phyloP scores from a whole-genome alignment of 768 basidiomycete species.

The Boletus rufocinnamomeus region DNA sequence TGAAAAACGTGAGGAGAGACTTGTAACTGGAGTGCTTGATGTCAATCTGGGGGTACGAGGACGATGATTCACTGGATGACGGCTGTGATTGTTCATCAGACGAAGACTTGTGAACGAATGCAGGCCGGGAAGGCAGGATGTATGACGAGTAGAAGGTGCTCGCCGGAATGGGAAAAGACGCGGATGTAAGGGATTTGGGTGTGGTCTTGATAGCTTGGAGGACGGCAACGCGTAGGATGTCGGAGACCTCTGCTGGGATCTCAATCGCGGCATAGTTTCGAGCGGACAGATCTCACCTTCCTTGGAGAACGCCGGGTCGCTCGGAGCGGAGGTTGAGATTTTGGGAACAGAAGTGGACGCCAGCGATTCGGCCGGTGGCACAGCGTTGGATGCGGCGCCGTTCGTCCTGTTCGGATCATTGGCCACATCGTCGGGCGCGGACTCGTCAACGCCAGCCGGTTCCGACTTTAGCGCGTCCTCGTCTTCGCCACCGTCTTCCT shows the following conservation, averaged over 20 bases:
- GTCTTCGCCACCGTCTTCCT: conserved; percentile 11
- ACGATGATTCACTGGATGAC: conserved; percentile 21
- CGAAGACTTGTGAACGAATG: conserved; percentile 39
- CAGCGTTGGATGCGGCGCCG: conserved; percentile 13
- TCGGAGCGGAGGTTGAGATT: conserved; percentile 10
- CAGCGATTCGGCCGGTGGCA: conserved; percentile 13
- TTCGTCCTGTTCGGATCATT: conserved; percentile 27
- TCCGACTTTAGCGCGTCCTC: conserved; percentile 17
- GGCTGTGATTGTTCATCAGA: conserved; percentile 7
- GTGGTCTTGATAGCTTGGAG: conserved; percentile 63
- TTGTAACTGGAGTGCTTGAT: conserved; percentile 83
- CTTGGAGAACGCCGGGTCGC: conserved; percentile 24
- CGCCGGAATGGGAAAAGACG: conserved; percentile 73
- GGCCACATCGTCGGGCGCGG: conserved; percentile 11
- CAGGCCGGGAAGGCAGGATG: conserved; percentile 79
- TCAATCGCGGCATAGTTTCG: conserved; percentile 2
- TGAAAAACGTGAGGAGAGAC: conserved; percentile 80
- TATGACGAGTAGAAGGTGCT: conserved; percentile 75
- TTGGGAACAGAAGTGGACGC: conserved; percentile 6
- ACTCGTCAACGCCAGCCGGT: conserved; percentile 3
- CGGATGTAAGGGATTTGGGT: conserved; percentile 47
- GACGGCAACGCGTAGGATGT: conserved; percentile 59
- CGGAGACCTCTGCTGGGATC: conserved; percentile 25
- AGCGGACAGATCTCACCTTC: conserved; percentile 27
- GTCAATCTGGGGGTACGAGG: conserved; percentile 51